Conservation (phyloP, 2,329 filamentous ascomycete genomes). For the Penicillium brasilianum region DNA sequence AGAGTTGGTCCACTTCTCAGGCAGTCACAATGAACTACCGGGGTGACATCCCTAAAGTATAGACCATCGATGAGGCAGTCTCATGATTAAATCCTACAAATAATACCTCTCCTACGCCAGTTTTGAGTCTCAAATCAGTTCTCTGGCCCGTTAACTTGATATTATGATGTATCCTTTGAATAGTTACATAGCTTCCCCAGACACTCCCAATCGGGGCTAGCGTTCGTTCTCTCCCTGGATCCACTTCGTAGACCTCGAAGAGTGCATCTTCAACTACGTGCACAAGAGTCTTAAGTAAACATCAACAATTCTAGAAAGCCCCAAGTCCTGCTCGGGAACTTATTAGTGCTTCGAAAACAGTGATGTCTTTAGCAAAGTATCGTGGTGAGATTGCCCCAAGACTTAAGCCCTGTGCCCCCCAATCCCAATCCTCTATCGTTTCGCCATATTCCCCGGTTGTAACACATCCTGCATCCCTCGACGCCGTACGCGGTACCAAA, state of each 20-base stretch:
- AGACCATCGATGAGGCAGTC: too few relatives aligned
- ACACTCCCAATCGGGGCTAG: constrained; percentile 2
- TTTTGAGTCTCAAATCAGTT: neutral
- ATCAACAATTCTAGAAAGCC: neutral
- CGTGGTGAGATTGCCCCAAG: neutral
- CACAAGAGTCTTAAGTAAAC: too few relatives aligned
- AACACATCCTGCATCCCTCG: neutral
- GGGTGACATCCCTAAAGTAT: too few relatives aligned
- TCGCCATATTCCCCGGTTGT: neutral
- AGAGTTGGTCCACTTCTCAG: neutral
- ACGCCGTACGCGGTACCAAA: neutral
- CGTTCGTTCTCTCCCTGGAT: too few relatives aligned
- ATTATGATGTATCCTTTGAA: too few relatives aligned
- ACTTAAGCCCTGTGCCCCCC: neutral
- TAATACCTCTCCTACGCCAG: too few relatives aligned
- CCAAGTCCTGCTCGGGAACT: neutral
- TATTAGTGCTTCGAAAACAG: neutral
- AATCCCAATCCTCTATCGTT: neutral
- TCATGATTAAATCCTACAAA: too few relatives aligned
- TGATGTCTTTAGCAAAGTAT: neutral
- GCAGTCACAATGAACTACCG: too few relatives aligned
- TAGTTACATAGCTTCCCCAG: neutral
- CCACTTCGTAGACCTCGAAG: neutral
- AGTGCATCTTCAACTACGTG: neutral
- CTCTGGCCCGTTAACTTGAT: too few relatives aligned